Percentiles rank a stretch among this genome's conserved stretches.
phyloP scores from a whole-genome alignment of 108 stramenopile genomes.

The Aurantiochytrium sp. region DNA sequence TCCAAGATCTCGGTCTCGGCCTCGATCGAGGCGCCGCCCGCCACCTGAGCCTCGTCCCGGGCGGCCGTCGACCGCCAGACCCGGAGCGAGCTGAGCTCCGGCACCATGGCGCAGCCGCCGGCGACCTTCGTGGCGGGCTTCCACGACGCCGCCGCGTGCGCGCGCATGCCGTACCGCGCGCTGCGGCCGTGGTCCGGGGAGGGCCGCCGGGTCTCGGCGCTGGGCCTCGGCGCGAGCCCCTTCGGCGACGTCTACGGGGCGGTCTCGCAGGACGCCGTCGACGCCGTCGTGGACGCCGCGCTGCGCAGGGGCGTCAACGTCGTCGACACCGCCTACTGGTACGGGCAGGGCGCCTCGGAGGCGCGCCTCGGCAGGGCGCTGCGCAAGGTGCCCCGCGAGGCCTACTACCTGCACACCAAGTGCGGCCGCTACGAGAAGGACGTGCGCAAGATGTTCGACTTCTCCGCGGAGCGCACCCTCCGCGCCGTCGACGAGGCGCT shows the following conservation, averaged over 20 bases:
- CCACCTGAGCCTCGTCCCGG: too few species aligned
- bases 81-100: neutral
- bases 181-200: neutral
- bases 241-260: neutral
- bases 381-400: neutral
- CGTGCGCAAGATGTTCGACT: slow-evolving; percentile 70
- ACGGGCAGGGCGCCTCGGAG: neutral
- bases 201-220: neutral
- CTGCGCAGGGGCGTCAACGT: neutral
- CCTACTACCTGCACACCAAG: neutral
- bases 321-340: neutral
- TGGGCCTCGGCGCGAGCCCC: neutral
- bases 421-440: slow-evolving; percentile 8
- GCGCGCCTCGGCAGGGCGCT: neutral
- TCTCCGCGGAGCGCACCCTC: slow-evolving; percentile 66
- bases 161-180: too few species aligned
- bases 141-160: neutral
- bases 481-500: slow-evolving; percentile 66
- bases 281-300: neutral
- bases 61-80: too few species aligned
- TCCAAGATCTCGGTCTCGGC: too few species aligned
- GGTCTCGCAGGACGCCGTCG: neutral
- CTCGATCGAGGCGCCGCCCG: too few species aligned
- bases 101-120: neutral
- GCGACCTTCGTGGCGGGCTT: neutral